phyloP scores from a whole-genome alignment of 352 stramenopile genomes.

The Phytophthora vignae region DNA sequence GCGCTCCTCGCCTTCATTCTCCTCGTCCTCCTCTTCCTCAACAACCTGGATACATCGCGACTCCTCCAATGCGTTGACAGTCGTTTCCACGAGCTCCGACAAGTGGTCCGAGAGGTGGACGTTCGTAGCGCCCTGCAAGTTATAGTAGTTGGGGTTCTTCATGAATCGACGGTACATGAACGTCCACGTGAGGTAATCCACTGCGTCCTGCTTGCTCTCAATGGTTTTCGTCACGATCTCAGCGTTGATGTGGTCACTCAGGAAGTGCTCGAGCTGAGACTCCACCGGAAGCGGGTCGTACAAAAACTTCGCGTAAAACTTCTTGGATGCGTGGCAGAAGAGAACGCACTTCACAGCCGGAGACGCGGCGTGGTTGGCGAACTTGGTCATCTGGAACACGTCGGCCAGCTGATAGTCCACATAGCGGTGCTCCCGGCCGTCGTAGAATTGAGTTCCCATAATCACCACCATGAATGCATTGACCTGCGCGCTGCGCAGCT shows the following conservation, averaged over 20 bases:
- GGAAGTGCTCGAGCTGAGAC: constrained; percentile 97
- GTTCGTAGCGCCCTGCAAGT: constrained; percentile 93
- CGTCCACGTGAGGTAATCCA: constrained; percentile 99
- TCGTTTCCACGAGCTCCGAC: constrained; percentile 98
- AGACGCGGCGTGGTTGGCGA: constrained; percentile 56
- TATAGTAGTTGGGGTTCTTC: constrained; percentile 99
- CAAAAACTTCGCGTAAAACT: constrained; percentile 99
- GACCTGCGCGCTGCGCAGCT: constrained; percentile 72
- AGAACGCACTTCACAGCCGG: constrained; percentile 94
- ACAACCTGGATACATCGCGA: constrained; percentile 97
- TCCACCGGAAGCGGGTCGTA: constrained; percentile 99
- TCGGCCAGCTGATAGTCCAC: constrained; percentile 98
- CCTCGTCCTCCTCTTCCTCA: constrained; percentile 83
- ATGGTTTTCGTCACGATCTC: constrained; percentile 99
- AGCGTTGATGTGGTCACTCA: constrained; percentile 99
- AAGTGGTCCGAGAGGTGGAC: constrained; percentile 98
- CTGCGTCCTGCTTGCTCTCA: constrained; percentile 98
- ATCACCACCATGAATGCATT: constrained; percentile 96
- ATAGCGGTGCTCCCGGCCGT: constrained; percentile 95
- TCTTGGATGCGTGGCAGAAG: constrained; percentile 97
- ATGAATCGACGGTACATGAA: constrained; percentile 98
- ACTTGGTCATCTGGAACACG: constrained; percentile 98
- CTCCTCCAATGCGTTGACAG: constrained; percentile 96
- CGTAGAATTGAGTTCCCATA: constrained; percentile 98
- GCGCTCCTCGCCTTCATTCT: constrained; percentile 91